These are phyloP conservation scores for Blastocystis hominis DNA, from an alignment of 352 stramenopile genomes.

Conservation along the genomic window DNA sequence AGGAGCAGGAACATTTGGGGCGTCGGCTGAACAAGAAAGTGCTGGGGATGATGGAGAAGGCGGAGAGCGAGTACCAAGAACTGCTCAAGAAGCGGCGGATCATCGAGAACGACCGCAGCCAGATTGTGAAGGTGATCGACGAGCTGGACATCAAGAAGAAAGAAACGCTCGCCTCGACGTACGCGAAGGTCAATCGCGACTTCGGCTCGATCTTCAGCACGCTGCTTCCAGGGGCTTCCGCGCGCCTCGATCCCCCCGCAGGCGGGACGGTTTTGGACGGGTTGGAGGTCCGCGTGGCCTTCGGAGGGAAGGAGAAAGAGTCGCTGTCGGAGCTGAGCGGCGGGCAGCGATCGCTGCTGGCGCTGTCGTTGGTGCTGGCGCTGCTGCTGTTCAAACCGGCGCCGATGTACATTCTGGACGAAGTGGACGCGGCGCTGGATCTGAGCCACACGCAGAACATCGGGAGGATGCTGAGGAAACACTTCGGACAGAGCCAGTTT, in stretches of 20 bases:
- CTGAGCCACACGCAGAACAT: conserved; percentile 99
- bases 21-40: conserved; percentile 99
- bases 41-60: conserved; percentile 99
- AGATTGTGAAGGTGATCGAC: conserved; percentile 95
- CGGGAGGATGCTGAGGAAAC: conserved; percentile 95
- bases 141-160: conserved; percentile 98
- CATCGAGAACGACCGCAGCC: conserved; percentile 74
- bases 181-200: conserved; percentile 95
- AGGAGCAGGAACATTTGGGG: conserved; percentile 79
- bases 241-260: conserved; percentile 90
- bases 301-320: conserved; percentile 96
- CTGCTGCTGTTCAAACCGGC: conserved; percentile 96
- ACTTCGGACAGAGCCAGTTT: conserved; percentile 98
- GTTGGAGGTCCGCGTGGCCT: conserved; percentile 96
- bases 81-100: conserved; percentile 91
- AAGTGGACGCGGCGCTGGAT: conserved; percentile 97
- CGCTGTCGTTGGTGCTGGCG: conserved; percentile 92
- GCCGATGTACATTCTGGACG: conserved; percentile 99
- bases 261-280: conserved; percentile 75
- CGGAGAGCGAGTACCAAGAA: conserved; percentile 92
- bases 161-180: conserved; percentile 85
- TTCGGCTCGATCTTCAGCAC: conserved; percentile 98
- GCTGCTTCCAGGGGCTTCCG: conserved; percentile 85
- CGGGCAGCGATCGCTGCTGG: conserved; percentile 94
- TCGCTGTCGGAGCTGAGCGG: conserved; percentile 94